Conservation (phyloP, 1,139 yeast species). For the Keqinozyma sinolaborantium region DNA sequence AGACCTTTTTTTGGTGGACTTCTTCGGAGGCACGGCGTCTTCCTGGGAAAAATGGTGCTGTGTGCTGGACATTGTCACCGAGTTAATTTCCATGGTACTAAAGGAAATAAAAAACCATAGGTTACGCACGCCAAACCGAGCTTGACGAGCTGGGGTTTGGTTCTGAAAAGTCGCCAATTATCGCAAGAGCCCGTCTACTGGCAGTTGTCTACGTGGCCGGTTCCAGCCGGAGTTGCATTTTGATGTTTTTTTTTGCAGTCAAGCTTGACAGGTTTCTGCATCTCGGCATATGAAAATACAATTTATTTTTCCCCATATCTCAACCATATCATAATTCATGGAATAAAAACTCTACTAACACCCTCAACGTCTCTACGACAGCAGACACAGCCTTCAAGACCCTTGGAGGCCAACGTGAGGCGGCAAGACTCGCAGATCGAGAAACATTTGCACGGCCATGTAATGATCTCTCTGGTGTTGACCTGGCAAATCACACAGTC, state of each 20-base stretch:
- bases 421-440: slow-evolving; percentile 87
- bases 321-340: no score
- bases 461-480: slow-evolving; percentile 67
- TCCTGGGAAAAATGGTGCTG: slow-evolving; percentile 11
- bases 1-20: slow-evolving; percentile 13
- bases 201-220: no score
- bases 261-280: no score
- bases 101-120: background rate
- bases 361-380: slow-evolving; percentile 73
- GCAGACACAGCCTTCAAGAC: slow-evolving; percentile 79
- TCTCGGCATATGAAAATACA: no score
- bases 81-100: background rate
- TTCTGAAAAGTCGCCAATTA: no score
- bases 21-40: slow-evolving; percentile 12
- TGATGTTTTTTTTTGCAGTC: no score
- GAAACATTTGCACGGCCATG: slow-evolving; percentile 94
- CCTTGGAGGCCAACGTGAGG: slow-evolving; percentile 67
- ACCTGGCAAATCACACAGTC: slow-evolving; percentile 82
- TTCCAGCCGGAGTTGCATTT: no score
- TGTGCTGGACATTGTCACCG: slow-evolving; percentile 3
- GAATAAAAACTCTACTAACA: slow-evolving; percentile 48
- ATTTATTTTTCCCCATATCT: no score
- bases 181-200: no score
- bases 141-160: background rate
- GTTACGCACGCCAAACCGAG: background rate